Base-by-base conservation (phyloP, 257 asterid species). In the Pogostemon cablin region DNA sequence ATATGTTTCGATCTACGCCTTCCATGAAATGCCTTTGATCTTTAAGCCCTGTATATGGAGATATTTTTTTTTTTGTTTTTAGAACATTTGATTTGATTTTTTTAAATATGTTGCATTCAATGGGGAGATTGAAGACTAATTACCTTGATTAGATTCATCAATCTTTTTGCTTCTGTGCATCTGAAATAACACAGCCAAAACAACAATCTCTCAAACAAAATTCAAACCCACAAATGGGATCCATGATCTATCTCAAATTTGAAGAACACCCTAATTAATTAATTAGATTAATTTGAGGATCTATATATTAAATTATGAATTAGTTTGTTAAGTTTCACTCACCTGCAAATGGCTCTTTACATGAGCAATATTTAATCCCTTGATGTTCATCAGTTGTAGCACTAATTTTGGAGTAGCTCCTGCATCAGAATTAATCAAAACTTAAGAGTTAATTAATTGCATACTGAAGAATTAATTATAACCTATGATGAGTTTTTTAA, bases 341-440 rank as follows among this genome's bases (percentile, higher is more conserved):
- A 87, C 96, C 95, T 91, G 96, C 86, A 91, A 84, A 80, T 91
- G 97, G 82, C 97, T 91, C 87, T 91, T 91, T 77, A 91, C 96
- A 82, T 91, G 97, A 80, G 97, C 86, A 68, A 91, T 89, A 76
- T 85, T 89, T 1, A 91, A 88, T 72, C 93, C 97, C 72, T 89
- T 89, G 75, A 89, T 81, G 75, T 81, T 81, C 97, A 91, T 91
- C 81, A 86, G 44, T 54, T 89, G 95, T 61, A 91, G 91, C 71
- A 87, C 93, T 77, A 84, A 62, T 79, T 89, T 89, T 10, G 97
- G 97, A 4, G 97, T 91, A 64, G 97, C 96, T 81, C 90, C 97
- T 91, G 76, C 86, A 79, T 20, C 79, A 83, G 65, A 63, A n/a
- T 35, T n/a, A 61, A 56, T 11, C 4, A 40, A 3, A 25, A 25